Conservation (phyloP, 169 alveolate genomes). For the Eimeria praecox region DNA sequence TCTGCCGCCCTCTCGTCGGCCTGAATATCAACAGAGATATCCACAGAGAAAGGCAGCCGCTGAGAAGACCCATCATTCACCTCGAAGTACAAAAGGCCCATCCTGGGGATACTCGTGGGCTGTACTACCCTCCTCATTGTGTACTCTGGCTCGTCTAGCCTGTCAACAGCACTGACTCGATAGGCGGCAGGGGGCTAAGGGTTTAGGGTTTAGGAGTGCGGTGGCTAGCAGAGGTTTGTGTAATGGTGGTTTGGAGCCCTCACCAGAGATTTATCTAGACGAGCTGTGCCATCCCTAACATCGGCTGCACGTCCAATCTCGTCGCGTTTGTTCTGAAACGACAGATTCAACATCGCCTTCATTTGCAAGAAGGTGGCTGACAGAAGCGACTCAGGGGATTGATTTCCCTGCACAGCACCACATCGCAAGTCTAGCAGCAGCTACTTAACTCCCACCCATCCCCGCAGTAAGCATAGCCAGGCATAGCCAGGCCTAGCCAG, state of each 20-base stretch:
- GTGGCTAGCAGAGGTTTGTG: not conserved
- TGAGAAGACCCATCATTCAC: not conserved
- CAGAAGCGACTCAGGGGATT: slow-evolving; percentile 33
- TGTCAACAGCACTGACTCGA: not conserved
- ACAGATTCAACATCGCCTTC: slow-evolving; percentile 39
- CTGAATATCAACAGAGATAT: not conserved
- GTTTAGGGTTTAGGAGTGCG: not conserved
- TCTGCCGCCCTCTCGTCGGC: slow-evolving; percentile 62
- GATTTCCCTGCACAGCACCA: slow-evolving; percentile 16
- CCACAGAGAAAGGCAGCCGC: not conserved
- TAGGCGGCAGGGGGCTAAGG: no score
- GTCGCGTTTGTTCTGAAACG: slow-evolving; percentile 24
- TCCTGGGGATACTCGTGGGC: not conserved
- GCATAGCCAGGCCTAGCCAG: not conserved
- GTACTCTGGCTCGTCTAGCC: not conserved
- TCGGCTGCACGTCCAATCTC: not conserved
- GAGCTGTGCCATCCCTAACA: not conserved
- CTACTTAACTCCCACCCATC: no score
- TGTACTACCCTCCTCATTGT: not conserved
- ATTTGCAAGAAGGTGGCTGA: slow-evolving; percentile 24
- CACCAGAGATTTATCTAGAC: slow-evolving; percentile 38
- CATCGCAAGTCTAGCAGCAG: not conserved
- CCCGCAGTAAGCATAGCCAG: no score
- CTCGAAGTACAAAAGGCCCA: not conserved
- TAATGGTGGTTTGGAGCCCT: not conserved